phyloP scores from a whole-genome alignment of 352 stramenopile species.

The Phytophthora cryptogea region DNA sequence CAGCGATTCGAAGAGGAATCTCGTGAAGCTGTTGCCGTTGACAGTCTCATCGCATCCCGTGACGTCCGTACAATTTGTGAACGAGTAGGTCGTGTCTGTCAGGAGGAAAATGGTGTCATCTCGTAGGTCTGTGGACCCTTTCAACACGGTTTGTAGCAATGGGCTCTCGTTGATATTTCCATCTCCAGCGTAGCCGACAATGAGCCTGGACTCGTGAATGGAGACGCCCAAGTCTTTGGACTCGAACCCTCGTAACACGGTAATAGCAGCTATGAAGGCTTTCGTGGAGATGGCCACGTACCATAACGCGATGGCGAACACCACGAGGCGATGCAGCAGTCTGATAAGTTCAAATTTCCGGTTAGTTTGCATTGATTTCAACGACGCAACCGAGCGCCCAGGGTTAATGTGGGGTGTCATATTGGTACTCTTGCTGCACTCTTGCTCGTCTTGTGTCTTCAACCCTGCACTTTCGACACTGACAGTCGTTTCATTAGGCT shows the following conservation, averaged over 20 bases:
- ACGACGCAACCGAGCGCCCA: no score
- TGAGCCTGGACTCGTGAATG: constrained; percentile 25
- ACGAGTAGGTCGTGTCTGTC: constrained; percentile 8
- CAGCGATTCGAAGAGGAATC: constrained; percentile 28
- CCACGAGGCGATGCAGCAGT: constrained; percentile 17
- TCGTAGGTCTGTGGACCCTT: constrained; percentile 26
- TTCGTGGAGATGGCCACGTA: constrained; percentile 28
- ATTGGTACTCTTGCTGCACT: no score
- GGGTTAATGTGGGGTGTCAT: no score
- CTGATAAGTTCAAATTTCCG: constrained; percentile 14
- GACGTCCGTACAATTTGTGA: constrained; percentile 14
- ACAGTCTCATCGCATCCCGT: constrained; percentile 17
- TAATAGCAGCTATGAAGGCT: constrained; percentile 14
- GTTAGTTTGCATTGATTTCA: constrained; percentile 6
- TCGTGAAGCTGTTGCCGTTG: constrained; percentile 32
- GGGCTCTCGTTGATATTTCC: constrained; percentile 31
- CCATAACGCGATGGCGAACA: constrained; percentile 28
- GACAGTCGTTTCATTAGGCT: no score
- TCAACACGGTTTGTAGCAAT: constrained; percentile 28
- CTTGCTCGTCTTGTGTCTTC: no score
- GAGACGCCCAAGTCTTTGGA: constrained; percentile 19
- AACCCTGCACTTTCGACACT: no score
- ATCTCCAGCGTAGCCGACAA: constrained; percentile 32
- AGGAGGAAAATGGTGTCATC: constrained; percentile 44
- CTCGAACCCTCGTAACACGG: constrained; percentile 26